phyloP scores from a whole-genome alignment of 768 basidiomycete species.

The Naganishia vishniacii region DNA sequence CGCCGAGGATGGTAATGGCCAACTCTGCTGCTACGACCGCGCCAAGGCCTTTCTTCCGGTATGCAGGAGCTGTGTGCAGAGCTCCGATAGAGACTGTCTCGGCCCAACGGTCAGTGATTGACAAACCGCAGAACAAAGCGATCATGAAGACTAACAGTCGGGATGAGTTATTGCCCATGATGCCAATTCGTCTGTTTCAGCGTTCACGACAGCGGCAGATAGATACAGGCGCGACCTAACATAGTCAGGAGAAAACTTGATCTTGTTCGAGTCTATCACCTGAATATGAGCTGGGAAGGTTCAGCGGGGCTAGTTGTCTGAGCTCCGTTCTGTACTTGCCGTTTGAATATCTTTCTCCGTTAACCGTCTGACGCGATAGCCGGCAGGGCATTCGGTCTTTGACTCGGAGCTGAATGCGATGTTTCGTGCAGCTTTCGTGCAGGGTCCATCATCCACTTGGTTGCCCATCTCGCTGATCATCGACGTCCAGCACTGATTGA shows the following conservation, averaged over 20 bases:
- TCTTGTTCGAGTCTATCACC: constrained; percentile 9
- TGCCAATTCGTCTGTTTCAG: constrained; percentile 7
- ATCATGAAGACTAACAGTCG: not conserved
- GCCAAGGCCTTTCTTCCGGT: not conserved
- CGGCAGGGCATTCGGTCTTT: not conserved
- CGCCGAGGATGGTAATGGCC: not conserved
- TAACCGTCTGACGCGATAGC: not conserved
- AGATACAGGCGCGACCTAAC: not conserved
- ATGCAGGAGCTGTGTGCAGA: not conserved
- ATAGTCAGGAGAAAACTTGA: constrained; percentile 2
- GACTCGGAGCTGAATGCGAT: not conserved
- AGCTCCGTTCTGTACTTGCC: not conserved
- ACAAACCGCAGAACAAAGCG: not conserved
- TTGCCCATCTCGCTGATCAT: not conserved
- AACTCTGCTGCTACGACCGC: not conserved
- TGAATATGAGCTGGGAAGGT: not conserved
- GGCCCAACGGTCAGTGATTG: no score
- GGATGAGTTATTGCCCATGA: constrained; percentile 3
- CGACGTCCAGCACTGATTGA: constrained; percentile 7
- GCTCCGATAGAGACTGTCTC: constrained; percentile 1
- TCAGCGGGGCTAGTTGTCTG: no score
- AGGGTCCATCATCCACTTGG: not conserved
- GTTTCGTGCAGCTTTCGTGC: constrained; percentile 5
- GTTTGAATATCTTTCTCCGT: constrained; percentile 2
- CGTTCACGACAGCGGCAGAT: not conserved